These are phyloP conservation scores for Eimeria acervulina DNA, from an alignment of 169 alveolate species.

Conservation along the genomic window DNA sequence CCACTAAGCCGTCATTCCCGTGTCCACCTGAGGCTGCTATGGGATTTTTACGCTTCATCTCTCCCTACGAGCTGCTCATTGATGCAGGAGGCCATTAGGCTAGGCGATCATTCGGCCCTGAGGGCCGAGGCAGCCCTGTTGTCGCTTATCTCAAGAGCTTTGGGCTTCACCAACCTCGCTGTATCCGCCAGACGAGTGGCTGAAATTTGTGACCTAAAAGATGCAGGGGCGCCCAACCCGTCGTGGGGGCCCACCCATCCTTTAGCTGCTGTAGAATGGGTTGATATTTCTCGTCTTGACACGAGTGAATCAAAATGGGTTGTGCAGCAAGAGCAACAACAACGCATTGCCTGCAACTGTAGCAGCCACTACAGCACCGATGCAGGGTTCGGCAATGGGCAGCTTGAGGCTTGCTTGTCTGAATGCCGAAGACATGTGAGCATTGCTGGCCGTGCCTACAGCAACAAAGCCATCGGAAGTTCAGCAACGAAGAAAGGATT, in stretches of 20 bases:
- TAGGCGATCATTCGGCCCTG: conserved; percentile 7
- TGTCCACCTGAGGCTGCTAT: conserved; percentile 45
- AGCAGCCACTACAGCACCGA: not conserved
- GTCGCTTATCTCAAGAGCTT: conserved; percentile 38
- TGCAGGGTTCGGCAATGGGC: not conserved
- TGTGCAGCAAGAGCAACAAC: conserved; percentile 10
- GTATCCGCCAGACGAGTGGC: conserved; percentile 42
- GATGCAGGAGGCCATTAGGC: conserved; percentile 55
- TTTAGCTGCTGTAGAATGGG: not conserved
- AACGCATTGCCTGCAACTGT: not conserved
- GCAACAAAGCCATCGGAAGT: not conserved
- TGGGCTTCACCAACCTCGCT: conserved; percentile 49
- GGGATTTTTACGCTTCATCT: conserved; percentile 65
- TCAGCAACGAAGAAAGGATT: too few relatives aligned
- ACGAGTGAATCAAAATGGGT: not conserved
- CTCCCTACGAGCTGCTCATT: conserved; percentile 59
- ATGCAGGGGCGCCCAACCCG: conserved; percentile 47
- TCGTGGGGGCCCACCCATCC: conserved; percentile 68
- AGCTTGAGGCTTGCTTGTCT: not conserved
- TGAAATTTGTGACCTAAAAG: conserved; percentile 40
- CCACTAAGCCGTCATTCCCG: conserved; percentile 35
- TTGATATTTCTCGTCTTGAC: not conserved
- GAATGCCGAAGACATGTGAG: not conserved
- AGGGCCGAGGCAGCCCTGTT: conserved; percentile 74
- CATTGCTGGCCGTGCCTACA: not conserved